Conservation (phyloP, 139 green algal species). For the Micractinium conductrix region DNA sequence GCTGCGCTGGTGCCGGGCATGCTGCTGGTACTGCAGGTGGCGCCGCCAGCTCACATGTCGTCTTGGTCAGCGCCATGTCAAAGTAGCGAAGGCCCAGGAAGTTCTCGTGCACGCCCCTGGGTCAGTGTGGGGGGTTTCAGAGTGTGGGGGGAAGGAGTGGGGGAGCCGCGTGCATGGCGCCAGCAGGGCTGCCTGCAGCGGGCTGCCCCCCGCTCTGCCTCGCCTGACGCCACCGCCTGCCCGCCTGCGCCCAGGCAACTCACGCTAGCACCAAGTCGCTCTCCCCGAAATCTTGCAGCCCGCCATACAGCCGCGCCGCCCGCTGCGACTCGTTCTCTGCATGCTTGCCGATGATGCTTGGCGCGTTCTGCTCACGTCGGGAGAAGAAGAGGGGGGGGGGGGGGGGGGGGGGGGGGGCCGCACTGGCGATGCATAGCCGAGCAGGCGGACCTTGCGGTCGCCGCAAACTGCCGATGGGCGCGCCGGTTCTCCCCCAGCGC, state of each 20-base stretch:
- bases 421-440: not conserved
- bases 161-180: too few relatives aligned
- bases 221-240: too few relatives aligned
- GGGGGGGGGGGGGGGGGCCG: too few relatives aligned
- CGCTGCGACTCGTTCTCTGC: constrained; percentile 43
- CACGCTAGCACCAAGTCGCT: constrained; percentile 70
- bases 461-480: not conserved
- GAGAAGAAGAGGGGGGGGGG: not conserved
- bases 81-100: constrained; percentile 66
- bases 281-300: constrained; percentile 81
- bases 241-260: too few relatives aligned
- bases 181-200: too few relatives aligned
- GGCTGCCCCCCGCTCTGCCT: too few relatives aligned
- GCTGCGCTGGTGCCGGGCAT: too few relatives aligned
- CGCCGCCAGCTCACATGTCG: too few relatives aligned
- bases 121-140: not conserved
- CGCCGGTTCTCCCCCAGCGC: not conserved
- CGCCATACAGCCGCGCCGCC: constrained; percentile 48
- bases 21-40: too few relatives aligned
- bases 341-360: constrained; percentile 17
- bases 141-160: not conserved
- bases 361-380: constrained; percentile 15
- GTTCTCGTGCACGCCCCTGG: constrained; percentile 72
- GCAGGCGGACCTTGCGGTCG: too few relatives aligned
- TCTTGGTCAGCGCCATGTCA: constrained; percentile 76